A percentile compares a stretch with the other conserved stretches of the same genome.
These are phyloP conservation scores for Pseudognaphalium luteoalbum DNA, from an alignment of 129 eudicot genomes.

Conservation along the genomic window DNA sequence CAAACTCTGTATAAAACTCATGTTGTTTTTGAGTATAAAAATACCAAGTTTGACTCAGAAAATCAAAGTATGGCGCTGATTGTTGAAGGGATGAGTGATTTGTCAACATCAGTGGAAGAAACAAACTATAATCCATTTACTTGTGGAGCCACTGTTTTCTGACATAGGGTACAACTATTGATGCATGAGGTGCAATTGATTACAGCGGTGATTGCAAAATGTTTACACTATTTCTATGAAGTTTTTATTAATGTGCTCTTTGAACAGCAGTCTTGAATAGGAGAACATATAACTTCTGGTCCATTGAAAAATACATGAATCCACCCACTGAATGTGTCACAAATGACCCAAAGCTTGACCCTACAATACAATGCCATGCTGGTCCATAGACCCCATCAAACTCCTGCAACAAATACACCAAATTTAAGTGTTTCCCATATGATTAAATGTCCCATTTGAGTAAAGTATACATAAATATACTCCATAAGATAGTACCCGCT, in stretches of 20 bases:
- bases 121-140: slow-evolving; percentile 21
- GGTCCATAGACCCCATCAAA: slow-evolving; percentile 98
- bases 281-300: slow-evolving; percentile 78
- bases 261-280: slow-evolving; percentile 91
- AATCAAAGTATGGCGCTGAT: slow-evolving; percentile 13
- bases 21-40: not conserved
- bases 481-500: not conserved
- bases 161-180: slow-evolving; percentile 10
- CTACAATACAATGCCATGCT: slow-evolving; percentile 96
- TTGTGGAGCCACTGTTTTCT: slow-evolving; percentile 26
- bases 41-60: slow-evolving; percentile 16
- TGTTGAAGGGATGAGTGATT: slow-evolving; percentile 11
- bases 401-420: slow-evolving; percentile 51
- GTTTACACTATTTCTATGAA: slow-evolving; percentile 26
- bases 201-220: slow-evolving; percentile 18
- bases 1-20: not conserved
- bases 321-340: slow-evolving; percentile 98
- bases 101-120: not conserved
- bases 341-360: slow-evolving; percentile 93
- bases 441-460: not conserved
- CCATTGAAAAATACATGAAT: slow-evolving; percentile 87
- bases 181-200: slow-evolving; percentile 19
- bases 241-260: slow-evolving; percentile 53
- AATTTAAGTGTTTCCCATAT: not conserved
- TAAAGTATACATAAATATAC: not conserved